A percentile compares a stretch with the other conserved stretches of the same genome.
Conservation (phyloP, 495 filamentous ascomycete species). For the Copromyces sp. region DNA sequence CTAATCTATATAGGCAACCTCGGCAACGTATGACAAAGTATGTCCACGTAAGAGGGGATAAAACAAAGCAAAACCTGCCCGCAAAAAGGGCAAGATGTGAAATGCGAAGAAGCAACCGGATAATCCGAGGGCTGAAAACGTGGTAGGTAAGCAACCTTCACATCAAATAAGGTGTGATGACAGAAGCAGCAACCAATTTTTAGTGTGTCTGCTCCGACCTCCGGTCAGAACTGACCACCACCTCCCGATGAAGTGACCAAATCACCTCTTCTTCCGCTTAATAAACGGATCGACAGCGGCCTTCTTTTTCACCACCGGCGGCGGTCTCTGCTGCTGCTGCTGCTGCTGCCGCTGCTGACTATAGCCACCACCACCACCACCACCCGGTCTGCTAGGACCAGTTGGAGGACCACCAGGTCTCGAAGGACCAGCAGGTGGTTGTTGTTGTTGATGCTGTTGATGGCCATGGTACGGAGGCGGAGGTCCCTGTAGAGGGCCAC, state of each 20-base stretch:
- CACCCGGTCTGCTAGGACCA: slow-evolving; percentile 6
- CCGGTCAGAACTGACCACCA: neutral
- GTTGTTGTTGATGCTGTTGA: neutral
- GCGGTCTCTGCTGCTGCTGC: neutral
- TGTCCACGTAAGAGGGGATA: neutral
- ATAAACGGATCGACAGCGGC: slow-evolving; percentile 34
- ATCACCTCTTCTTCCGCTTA: slow-evolving; percentile 25
- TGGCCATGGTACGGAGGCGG: slow-evolving; percentile 7
- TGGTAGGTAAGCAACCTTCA: neutral
- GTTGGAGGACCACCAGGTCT: neutral
- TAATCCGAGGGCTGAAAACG: neutral
- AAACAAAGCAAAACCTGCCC: neutral
- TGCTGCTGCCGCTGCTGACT: neutral
- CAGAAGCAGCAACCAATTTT: neutral
- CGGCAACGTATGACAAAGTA: neutral
- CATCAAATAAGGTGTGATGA: neutral
- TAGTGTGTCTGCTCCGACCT: neutral
- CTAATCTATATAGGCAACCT: neutral
- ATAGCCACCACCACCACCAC: neutral
- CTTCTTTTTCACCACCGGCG: slow-evolving; percentile 22
- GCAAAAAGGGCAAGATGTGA: neutral
- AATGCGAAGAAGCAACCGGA: neutral
- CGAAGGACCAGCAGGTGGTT: slow-evolving; percentile 2
- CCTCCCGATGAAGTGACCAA: neutral
- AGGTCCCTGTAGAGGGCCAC: slow-evolving; percentile 4